Evolutionary conservation across 768 basidiomycete species (phyloP).

Genomic region (Dictyophora rubrovolvata): DNA sequence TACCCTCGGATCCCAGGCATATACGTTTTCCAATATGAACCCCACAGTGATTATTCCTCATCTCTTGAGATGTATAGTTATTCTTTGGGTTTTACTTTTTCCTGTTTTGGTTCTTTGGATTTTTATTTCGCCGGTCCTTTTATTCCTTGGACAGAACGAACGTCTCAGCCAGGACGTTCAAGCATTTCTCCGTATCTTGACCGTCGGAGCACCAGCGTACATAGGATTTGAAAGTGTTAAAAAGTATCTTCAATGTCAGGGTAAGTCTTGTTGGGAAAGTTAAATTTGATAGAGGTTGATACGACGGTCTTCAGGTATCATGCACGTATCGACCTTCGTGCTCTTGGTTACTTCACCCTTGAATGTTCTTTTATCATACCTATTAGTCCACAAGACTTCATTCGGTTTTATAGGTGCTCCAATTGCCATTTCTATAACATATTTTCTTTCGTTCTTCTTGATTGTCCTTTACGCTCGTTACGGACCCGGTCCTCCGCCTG

Average conservation of each 20-base stretch:
- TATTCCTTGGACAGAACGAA: conserved; percentile 51
- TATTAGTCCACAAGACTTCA: conserved; percentile 52
- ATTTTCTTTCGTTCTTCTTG: conserved; percentile 55
- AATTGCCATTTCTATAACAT: conserved; percentile 55
- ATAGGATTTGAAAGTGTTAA: conserved; percentile 70
- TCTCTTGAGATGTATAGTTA: conserved; percentile 56
- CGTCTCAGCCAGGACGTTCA: conserved; percentile 52
- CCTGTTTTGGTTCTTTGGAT: conserved; percentile 57
- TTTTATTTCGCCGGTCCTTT: conserved; percentile 51
- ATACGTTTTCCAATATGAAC: conserved; percentile 49
- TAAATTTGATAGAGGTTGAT: not conserved
- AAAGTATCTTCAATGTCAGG: conserved; percentile 75
- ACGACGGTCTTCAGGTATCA: conserved; percentile 42
- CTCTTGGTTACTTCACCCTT: conserved; percentile 55
- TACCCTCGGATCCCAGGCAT: conserved; percentile 69
- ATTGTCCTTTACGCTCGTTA: conserved; percentile 28
- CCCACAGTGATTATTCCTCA: conserved; percentile 56
- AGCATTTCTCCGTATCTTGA: conserved; percentile 51
- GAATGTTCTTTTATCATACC: conserved; percentile 50
- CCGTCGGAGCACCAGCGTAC: conserved; percentile 60
- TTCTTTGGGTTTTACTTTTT: conserved; percentile 54
- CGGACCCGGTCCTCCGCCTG: conserved; percentile 4
- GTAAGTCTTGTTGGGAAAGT: conserved; percentile 23
- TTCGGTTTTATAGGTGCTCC: conserved; percentile 61
- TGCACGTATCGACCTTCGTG: conserved; percentile 59